phyloP scores from a whole-genome alignment of 2,329 filamentous ascomycete species.

The Ascosphaera apis region DNA sequence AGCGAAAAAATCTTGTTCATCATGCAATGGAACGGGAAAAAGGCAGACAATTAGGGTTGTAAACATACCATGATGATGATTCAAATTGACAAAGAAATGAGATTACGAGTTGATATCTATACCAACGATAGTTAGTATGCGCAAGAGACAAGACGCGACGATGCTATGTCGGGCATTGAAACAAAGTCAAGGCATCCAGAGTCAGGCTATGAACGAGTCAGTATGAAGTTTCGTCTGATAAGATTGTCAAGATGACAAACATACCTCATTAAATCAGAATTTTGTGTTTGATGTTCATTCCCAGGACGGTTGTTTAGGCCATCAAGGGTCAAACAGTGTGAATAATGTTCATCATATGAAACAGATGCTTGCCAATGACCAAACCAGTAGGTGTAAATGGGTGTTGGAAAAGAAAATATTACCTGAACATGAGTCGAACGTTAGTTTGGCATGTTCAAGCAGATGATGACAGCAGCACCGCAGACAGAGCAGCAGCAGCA shows the following conservation, averaged over 20 bases:
- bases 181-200: slow-evolving; percentile 12
- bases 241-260: slow-evolving; percentile 15
- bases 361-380: slow-evolving; percentile 16
- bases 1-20: slow-evolving; percentile 39
- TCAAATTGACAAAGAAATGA: too few relatives aligned
- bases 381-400: slow-evolving; percentile 4
- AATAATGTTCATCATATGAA: slow-evolving; percentile 44
- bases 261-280: slow-evolving; percentile 51
- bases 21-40: slow-evolving; percentile 14
- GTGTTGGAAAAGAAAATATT: slow-evolving; percentile 6
- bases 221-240: slow-evolving; percentile 3
- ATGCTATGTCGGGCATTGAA: background rate
- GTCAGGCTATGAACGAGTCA: slow-evolving; percentile 14
- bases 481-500: too few relatives aligned
- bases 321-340: slow-evolving; percentile 41
- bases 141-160: too few relatives aligned
- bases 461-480: slow-evolving; percentile 1
- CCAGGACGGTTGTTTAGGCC: slow-evolving; percentile 26
- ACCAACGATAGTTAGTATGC: too few relatives aligned
- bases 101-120: too few relatives aligned
- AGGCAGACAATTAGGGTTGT: slow-evolving; percentile 2
- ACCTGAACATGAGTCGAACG: slow-evolving; percentile 7
- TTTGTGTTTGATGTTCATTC: slow-evolving; percentile 39
- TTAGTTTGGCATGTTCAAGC: slow-evolving; percentile 3
- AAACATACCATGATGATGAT: slow-evolving; percentile 2